Percentiles rank a stretch among this genome's conserved stretches.
phyloP scores from a whole-genome alignment of 768 basidiomycete genomes.

The Panaeolus papilionaceus region DNA sequence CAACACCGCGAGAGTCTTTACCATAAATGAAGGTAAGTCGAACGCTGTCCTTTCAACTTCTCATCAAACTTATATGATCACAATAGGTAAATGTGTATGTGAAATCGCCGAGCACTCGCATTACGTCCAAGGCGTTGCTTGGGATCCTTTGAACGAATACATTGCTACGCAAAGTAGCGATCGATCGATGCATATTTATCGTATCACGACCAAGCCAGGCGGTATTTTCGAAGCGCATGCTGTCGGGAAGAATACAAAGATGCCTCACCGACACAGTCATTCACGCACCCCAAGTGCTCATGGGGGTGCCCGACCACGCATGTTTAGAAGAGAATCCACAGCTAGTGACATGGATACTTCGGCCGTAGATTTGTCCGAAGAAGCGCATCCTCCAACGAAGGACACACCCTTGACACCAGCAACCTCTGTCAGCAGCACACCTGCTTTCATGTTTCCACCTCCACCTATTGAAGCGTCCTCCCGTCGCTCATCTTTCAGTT shows the following conservation, averaged over 20 bases:
- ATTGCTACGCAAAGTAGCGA: conserved; percentile 98
- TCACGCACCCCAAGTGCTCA: conserved; percentile 70
- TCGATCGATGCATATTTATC: conserved; percentile 94
- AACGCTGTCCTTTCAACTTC: conserved; percentile 5
- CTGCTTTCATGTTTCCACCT: conserved; percentile 72
- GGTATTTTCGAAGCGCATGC: conserved; percentile 91
- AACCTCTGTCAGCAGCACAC: conserved; percentile 71
- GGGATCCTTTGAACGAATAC: conserved; percentile 98
- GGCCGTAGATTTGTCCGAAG: conserved; percentile 52
- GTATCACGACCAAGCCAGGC: conserved; percentile 78
- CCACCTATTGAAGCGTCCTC: conserved; percentile 66
- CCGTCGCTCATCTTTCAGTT: conserved; percentile 78
- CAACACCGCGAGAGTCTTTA: conserved; percentile 89
- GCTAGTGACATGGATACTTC: conserved; percentile 72
- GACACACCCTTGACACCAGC: conserved; percentile 65
- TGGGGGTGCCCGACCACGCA: conserved; percentile 54
- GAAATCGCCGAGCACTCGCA: conserved; percentile 95
- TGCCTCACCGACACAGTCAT: conserved; percentile 67
- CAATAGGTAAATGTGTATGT: conserved; percentile 80
- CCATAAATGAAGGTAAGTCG: conserved; percentile 69
- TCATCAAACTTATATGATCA: conserved; percentile 21
- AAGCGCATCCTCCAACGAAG: conserved; percentile 36
- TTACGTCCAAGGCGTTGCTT: conserved; percentile 98
- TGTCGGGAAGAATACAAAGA: conserved; percentile 85
- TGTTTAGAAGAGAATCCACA: conserved; percentile 74